A percentile compares a stretch with the other conserved stretches of the same genome.
Conservation (phyloP, 2,329 filamentous ascomycete genomes). For the Cryphonectria carpinicola region DNA sequence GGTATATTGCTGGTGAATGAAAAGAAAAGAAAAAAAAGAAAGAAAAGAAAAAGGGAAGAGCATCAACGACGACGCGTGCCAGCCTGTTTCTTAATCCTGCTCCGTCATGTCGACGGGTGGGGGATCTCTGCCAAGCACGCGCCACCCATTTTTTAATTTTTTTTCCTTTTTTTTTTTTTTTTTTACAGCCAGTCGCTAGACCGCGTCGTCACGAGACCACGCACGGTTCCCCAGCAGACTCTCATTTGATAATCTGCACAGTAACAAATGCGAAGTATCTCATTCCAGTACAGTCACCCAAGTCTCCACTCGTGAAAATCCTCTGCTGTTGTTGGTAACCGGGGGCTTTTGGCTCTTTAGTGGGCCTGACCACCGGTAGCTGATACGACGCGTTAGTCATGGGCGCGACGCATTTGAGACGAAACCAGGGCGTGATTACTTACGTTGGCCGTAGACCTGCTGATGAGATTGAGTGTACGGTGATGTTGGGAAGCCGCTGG, state of each 20-base stretch:
- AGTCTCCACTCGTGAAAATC: neutral
- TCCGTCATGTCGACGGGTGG: neutral
- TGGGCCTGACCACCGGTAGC: constrained; percentile 36
- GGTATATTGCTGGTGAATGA: constrained; percentile 5
- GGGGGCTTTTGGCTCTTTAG: neutral
- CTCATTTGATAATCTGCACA: neutral
- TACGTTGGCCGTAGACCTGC: constrained; percentile 64
- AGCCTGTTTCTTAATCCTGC: neutral
- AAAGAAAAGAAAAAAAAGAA: neutral
- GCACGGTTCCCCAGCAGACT: neutral
- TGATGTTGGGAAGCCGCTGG: constrained; percentile 60
- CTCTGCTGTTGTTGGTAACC: neutral
- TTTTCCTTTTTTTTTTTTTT: too few relatives aligned
- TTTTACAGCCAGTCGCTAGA: neutral
- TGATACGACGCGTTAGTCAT: constrained; percentile 35
- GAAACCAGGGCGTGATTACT: constrained; percentile 35
- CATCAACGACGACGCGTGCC: neutral
- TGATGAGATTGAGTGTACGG: constrained; percentile 61
- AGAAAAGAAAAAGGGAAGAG: neutral
- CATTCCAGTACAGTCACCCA: neutral
- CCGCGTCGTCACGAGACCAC: neutral
- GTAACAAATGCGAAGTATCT: neutral
- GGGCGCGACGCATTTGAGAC: constrained; percentile 32
- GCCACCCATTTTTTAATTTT: neutral
- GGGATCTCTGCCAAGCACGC: neutral